Evolutionary conservation across 331 rosid genomes (phyloP).

Genomic region (Prunus yedoensis): DNA sequence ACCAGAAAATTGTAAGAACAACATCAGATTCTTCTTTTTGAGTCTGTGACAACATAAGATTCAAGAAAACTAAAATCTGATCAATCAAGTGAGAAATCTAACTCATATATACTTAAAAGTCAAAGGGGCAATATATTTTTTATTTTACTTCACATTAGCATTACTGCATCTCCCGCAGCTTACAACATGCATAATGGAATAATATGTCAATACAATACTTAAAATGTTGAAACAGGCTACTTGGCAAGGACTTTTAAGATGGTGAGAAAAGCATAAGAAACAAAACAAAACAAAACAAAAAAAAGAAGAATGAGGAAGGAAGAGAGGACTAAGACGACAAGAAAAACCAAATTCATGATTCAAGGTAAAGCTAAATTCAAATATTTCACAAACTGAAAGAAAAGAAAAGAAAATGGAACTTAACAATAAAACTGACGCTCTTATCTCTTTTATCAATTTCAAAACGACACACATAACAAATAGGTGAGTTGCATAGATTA

Average conservation of each 20-base stretch:
- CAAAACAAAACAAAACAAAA: not conserved
- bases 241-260: not conserved
- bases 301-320: not conserved
- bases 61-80: not conserved
- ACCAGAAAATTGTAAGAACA: conserved; percentile 5
- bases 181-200: not conserved
- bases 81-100: not conserved
- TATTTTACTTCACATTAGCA: not conserved
- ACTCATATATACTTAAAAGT: not conserved
- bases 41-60: not conserved
- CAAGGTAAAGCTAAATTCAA: too few relatives aligned
- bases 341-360: too few relatives aligned
- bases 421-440: not conserved
- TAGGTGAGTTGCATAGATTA: too few relatives aligned
- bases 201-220: not conserved
- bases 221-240: not conserved
- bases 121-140: not conserved
- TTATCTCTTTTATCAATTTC: not conserved
- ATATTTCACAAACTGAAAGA: too few relatives aligned
- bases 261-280: not conserved
- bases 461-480: conserved; percentile 5
- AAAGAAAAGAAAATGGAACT: not conserved
- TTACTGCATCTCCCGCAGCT: not conserved
- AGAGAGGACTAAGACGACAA: not conserved
- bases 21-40: not conserved